Percentiles rank a stretch among this genome's conserved stretches.
Conservation (phyloP, 1,284 basidiomycete species). For the Hymenochaete sp. region DNA sequence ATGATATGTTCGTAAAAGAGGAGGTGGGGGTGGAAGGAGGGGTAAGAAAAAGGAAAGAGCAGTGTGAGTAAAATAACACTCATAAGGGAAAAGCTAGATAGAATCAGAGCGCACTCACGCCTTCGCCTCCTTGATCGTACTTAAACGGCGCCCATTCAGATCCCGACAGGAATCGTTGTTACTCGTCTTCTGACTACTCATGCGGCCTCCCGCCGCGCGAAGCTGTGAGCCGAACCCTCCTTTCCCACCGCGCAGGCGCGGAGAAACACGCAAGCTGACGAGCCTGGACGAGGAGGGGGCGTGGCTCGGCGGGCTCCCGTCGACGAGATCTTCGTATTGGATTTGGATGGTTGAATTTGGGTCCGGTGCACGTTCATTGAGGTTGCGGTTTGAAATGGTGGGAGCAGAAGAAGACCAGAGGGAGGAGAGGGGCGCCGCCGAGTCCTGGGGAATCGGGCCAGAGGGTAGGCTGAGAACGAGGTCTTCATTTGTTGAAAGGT, state of each 20-base stretch:
- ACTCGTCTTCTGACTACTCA: slow-evolving; percentile 91
- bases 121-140: slow-evolving; percentile 94
- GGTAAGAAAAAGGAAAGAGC: not conserved
- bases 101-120: slow-evolving; percentile 43
- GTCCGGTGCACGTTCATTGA: not conserved
- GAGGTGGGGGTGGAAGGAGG: not conserved
- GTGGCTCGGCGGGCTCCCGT: not conserved
- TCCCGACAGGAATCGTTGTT: slow-evolving; percentile 97
- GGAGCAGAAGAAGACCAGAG: slow-evolving; percentile 24
- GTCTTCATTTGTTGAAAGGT: slow-evolving; percentile 37
- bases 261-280: slow-evolving; percentile 56
- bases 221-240: slow-evolving; percentile 97
- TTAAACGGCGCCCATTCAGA: slow-evolving; percentile 81
- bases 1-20: slow-evolving; percentile 11
- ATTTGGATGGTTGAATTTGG: not conserved
- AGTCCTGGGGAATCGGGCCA: slow-evolving; percentile 36
- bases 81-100: not conserved
- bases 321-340: slow-evolving; percentile 25
- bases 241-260: slow-evolving; percentile 81
- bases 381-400: too few species aligned
- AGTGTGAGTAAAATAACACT: too few species aligned
- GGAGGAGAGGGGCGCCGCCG: slow-evolving; percentile 35
- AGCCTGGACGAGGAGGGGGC: slow-evolving; percentile 27
- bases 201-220: slow-evolving; percentile 92
- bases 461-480: slow-evolving; percentile 47